A percentile compares a stretch with the other conserved stretches of the same genome.
Evolutionary conservation across 2,329 filamentous ascomycete species (phyloP).

Genomic region (Neofusicoccum cordaticola): DNA sequence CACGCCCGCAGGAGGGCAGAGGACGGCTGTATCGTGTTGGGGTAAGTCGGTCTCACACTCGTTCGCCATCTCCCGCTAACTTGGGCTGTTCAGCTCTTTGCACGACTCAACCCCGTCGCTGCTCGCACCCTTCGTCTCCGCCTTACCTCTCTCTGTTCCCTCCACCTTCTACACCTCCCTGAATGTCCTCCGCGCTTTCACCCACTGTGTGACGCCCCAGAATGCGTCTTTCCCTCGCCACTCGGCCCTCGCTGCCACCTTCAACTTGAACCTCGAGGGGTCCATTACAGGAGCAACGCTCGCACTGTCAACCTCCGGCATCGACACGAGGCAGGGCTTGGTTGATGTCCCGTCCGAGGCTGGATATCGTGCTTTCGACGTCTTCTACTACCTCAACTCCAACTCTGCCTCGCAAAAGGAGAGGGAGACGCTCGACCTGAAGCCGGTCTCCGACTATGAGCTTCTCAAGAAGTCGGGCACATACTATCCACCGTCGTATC

Average conservation of each 20-base stretch:
- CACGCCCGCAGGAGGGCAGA: constrained; percentile 92
- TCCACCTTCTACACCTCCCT: constrained; percentile 73
- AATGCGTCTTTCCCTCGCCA: constrained; percentile 84
- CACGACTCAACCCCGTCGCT: constrained; percentile 86
- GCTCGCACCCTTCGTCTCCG: constrained; percentile 74
- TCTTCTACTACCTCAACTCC: constrained; percentile 94
- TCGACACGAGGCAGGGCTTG: constrained; percentile 78
- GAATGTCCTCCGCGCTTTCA: constrained; percentile 78
- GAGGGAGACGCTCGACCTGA: constrained; percentile 80
- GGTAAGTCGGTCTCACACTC: constrained; percentile 54
- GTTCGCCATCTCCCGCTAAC: not conserved
- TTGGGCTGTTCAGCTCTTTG: constrained; percentile 62
- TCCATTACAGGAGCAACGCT: constrained; percentile 73
- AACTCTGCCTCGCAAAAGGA: constrained; percentile 87
- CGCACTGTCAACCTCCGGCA: constrained; percentile 79
- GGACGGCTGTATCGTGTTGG: constrained; percentile 87
- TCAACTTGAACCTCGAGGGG: constrained; percentile 78
- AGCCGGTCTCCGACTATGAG: constrained; percentile 71
- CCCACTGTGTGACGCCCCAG: constrained; percentile 80
- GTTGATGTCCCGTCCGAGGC: constrained; percentile 74
- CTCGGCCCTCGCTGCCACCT: constrained; percentile 73
- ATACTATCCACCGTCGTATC: constrained; percentile 79
- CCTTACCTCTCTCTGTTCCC: constrained; percentile 77
- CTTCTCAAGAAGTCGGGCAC: constrained; percentile 81
- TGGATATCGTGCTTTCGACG: constrained; percentile 91